These are phyloP conservation scores for Rhizopogon sp. DNA, from an alignment of 768 basidiomycete genomes.

Conservation along the genomic window DNA sequence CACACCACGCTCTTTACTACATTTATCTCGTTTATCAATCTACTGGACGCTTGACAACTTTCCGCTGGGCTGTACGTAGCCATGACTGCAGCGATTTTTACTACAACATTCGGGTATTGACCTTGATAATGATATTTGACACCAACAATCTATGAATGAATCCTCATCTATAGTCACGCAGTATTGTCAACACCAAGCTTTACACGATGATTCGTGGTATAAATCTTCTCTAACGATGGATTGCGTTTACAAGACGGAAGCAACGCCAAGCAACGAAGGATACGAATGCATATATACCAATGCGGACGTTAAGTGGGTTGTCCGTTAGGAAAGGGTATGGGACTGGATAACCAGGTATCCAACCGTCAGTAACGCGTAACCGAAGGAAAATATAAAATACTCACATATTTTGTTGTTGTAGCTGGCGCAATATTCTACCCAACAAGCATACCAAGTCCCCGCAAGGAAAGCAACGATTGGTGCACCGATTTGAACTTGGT, in stretches of 20 bases:
- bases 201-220: background rate
- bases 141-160: background rate
- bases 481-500: constrained; percentile 7
- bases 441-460: constrained; percentile 48
- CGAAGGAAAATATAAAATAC: constrained; percentile 18
- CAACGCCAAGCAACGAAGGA: constrained; percentile 47
- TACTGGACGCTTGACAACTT: background rate
- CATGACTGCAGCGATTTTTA: background rate
- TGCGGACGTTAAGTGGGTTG: constrained; percentile 44
- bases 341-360: constrained; percentile 35
- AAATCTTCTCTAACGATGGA: constrained; percentile 36
- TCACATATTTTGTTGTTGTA: constrained; percentile 60
- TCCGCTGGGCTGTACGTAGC: too few species aligned
- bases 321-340: constrained; percentile 82
- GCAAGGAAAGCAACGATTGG: constrained; percentile 17
- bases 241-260: constrained; percentile 54
- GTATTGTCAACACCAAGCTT: background rate
- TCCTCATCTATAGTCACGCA: background rate
- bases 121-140: background rate
- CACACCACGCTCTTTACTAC: background rate
- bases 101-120: background rate
- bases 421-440: constrained; percentile 63
- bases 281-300: constrained; percentile 55
- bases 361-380: background rate
- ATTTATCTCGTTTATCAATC: background rate